Conservation (phyloP, 495 filamentous ascomycete species). For the Hypoxylon lienhwacheense region DNA sequence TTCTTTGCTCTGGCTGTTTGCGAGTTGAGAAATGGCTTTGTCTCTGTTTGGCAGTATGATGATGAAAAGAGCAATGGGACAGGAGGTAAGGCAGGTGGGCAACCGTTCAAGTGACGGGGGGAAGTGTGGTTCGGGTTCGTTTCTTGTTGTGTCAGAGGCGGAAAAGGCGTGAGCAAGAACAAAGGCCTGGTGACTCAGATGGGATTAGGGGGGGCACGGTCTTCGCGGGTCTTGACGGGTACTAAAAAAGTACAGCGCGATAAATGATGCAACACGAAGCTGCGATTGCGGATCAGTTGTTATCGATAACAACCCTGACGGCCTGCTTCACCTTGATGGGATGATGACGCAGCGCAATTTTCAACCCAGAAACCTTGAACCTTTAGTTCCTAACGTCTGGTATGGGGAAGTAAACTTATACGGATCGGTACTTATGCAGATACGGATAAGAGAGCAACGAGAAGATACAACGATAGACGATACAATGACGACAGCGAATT, state of each 20-base stretch:
- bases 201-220: conserved; percentile 24
- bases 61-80: conserved; percentile 12
- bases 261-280: conserved; percentile 25
- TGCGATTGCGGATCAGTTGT: conserved; percentile 23
- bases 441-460: too few species aligned
- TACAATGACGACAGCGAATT: too few species aligned
- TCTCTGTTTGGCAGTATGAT: conserved; percentile 12
- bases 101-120: conserved; percentile 30
- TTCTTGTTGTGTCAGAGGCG: conserved; percentile 21
- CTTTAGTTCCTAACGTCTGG: too few species aligned
- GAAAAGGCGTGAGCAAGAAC: conserved; percentile 16
- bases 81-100: conserved; percentile 27
- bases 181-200: conserved; percentile 42
- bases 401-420: too few species aligned
- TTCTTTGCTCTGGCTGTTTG: conserved; percentile 26
- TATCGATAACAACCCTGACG: conserved; percentile 25
- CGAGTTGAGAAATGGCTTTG: conserved; percentile 32
- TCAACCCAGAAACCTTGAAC: not conserved
- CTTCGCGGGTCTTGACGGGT: not conserved
- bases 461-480: too few species aligned
- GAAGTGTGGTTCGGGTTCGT: conserved; percentile 31
- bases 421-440: not conserved
- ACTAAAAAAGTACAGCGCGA: conserved; percentile 6
- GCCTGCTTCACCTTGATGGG: conserved; percentile 20
- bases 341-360: conserved; percentile 25